Evolutionary conservation across 306 rosid species (phyloP).

Genomic region (Sechiopsis laciniata): DNA sequence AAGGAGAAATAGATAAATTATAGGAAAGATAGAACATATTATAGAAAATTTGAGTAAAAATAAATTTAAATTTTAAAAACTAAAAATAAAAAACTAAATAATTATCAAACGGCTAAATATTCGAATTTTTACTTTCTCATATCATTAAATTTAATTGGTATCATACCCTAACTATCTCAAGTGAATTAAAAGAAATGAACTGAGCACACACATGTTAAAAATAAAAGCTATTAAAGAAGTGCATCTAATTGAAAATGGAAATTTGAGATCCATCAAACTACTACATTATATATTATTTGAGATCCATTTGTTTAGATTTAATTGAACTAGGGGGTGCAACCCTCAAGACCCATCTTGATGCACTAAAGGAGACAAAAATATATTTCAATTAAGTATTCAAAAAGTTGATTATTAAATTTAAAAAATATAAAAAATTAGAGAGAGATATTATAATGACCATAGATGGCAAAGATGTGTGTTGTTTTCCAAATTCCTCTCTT

Average conservation of each 20-base stretch:
- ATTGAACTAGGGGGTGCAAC: background rate
- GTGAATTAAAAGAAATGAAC: too few relatives aligned
- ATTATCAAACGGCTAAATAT: too few relatives aligned
- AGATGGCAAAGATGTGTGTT: background rate
- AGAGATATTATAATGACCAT: background rate
- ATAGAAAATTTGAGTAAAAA: too few relatives aligned
- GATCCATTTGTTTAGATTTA: background rate
- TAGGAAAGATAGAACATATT: too few relatives aligned
- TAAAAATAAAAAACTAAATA: too few relatives aligned
- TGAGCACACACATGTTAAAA: background rate
- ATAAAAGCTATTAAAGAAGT: background rate
- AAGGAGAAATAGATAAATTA: too few relatives aligned
- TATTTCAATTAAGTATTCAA: background rate
- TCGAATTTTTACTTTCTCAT: too few relatives aligned
- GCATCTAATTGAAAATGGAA: background rate
- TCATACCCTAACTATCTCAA: too few relatives aligned
- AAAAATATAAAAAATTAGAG: background rate
- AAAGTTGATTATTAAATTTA: background rate
- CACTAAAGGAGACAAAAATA: conserved; percentile 9
- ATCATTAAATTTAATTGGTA: too few relatives aligned
- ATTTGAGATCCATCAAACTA: background rate
- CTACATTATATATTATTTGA: background rate
- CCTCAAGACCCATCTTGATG: background rate
- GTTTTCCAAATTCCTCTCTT: conserved; percentile 4
- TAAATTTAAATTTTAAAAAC: too few relatives aligned